Conservation (phyloP, 2,329 filamentous ascomycete species). For the Basipetospora chlamydospora region DNA sequence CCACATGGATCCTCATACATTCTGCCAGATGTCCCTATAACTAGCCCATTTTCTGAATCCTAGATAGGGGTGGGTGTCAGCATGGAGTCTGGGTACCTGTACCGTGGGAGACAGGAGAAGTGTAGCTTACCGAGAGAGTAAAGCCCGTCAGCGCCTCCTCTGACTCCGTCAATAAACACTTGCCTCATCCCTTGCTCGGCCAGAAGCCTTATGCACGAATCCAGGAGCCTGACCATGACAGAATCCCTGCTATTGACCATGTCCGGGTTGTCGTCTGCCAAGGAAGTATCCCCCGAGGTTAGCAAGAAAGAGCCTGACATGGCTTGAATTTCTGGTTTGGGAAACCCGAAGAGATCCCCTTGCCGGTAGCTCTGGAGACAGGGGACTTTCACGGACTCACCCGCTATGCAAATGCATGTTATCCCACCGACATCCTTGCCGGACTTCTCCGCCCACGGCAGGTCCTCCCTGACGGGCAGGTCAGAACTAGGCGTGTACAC, state of each 20-base stretch:
- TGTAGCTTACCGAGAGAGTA: constrained; percentile 32
- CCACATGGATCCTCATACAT: constrained; percentile 18
- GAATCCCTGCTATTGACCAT: constrained; percentile 29
- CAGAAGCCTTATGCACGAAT: constrained; percentile 34
- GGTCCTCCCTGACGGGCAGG: constrained; percentile 30
- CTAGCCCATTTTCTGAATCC: constrained; percentile 44
- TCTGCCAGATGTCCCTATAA: constrained; percentile 41
- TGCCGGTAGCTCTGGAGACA: background rate
- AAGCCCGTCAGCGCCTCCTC: constrained; percentile 33
- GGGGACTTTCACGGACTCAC: constrained; percentile 21
- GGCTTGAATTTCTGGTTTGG: background rate
- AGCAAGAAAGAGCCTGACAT: background rate
- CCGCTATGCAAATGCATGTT: constrained; percentile 44
- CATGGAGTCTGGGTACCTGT: background rate
- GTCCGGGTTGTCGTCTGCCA: constrained; percentile 27
- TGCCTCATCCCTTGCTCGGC: constrained; percentile 33
- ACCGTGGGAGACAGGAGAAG: background rate
- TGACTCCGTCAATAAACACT: constrained; percentile 42
- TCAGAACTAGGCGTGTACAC: constrained; percentile 34
- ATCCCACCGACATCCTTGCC: constrained; percentile 39
- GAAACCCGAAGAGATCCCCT: background rate
- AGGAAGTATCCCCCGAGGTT: too few relatives aligned
- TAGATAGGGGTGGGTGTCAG: constrained; percentile 15
- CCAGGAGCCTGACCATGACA: constrained; percentile 37
- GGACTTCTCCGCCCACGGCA: constrained; percentile 40